Base-by-base conservation (phyloP, 2,329 filamentous ascomycete genomes). In the Nothophaeocryptopus gaeumannii region DNA sequence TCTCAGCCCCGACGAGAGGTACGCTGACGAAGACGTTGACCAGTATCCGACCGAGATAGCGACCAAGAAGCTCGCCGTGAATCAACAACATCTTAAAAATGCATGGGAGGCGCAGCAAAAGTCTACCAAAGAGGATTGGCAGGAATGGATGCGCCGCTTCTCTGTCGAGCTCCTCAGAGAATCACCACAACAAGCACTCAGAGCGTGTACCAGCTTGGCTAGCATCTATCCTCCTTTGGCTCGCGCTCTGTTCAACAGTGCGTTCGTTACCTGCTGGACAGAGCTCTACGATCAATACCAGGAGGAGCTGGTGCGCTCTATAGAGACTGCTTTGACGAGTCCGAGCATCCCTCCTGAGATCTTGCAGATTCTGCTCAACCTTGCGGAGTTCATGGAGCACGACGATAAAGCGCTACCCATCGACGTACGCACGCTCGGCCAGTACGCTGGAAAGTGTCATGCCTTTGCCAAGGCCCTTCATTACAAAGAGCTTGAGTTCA, bases 301-400 rank as follows among this genome's bases (percentile, higher is more conserved):
- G 64, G 92, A 99, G 65, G 93, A 99, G 67, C 80, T 99, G 35
- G 95, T 99, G 43, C 85, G 87, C 45, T 95, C 95, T 16, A 95
- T 99, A 45, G 93, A 99, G 69, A 89, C 88, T 55, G 93, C 95
- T 1, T 87, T 99, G 60, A 93, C 90, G 47, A 97, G 92, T 3
- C 87, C 92, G 45, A 92, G 96, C 61, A 95, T 99, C 10, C 92
- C 93, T 0, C 93, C 95, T 0, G 95, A 99, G 69, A 86, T 99
- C 58, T 77, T 99, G 8, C 92, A 96, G 53, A 86, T 96, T 42
- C 77, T 99, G 26, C 82, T 99, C 41, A 99, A 99, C 64, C 79
- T 99, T 43, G 93, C 93, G 15, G 93, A 99, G 67, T 99, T 99
- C 69, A 99, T 99, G 93, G 93, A 99, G 67, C 93, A 99, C 65